Base-by-base conservation (phyloP, 148 eudicot genomes). In the Rhododendron ovatum region DNA sequence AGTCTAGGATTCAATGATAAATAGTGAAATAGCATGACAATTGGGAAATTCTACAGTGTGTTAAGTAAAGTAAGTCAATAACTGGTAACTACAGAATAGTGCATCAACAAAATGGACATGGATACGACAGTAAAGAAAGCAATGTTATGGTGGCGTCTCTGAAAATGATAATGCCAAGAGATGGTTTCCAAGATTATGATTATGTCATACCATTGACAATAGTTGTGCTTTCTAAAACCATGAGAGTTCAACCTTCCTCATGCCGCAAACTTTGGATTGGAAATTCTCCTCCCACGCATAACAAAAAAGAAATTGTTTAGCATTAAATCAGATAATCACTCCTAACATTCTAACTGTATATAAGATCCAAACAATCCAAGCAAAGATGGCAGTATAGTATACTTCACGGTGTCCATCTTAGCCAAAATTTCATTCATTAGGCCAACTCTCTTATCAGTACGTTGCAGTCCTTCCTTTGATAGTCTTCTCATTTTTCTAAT, bases 341-440 rank as follows among this genome's bases (percentile, higher is more conserved):
- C 45, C 7, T 41, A 41, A 41, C 45, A 41, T 41, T 41, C 45
- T 41, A 35, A 48, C n/a, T 39, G 69, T 33, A n/a, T 59, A 15
- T 59, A 78, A 53, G 47, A 35, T 50, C 9, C 77, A 26, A 61
- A 20, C 79, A 30, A 33, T 33, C 83, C 61, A 78, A 84, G 80
- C 73, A 78, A 45, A 41, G 13, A 73, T 80, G 24, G 61, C 47
- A 48, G 1, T 83, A 74, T 90, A 93, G 1, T 83, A 74, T 90
- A 93, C 95, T 93, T 93, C 78, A 93, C 95, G 55, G 91, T 90
- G 86, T 91, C 93, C 92, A 91, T 91, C n/a, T 93, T 92, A 80
- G 89, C 92, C 83, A 93, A 84, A 81, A 93, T 90, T 86, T 93
- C 95, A 83, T 89, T 90, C 90, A 89, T 87, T 53, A 91, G 86